Percentiles rank a stretch among this genome's conserved stretches.
Evolutionary conservation across 2,329 filamentous ascomycete genomes (phyloP).

Genomic region (Venturia oleaginea): DNA sequence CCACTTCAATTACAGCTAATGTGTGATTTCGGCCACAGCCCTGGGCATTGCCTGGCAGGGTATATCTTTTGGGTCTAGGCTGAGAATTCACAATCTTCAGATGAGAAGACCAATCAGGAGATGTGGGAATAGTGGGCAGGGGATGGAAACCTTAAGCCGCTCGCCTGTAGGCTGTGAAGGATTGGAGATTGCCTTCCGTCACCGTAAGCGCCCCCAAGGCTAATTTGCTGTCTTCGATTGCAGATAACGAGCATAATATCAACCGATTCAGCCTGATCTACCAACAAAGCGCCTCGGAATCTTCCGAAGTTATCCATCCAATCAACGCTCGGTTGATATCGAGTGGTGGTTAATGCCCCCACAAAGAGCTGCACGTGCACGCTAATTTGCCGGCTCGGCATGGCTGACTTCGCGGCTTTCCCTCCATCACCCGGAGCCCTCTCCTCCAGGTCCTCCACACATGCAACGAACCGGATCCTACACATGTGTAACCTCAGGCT

Average conservation of each 20-base stretch:
- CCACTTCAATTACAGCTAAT: background rate
- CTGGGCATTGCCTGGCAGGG: background rate
- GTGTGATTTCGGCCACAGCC: background rate
- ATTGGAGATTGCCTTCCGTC: background rate
- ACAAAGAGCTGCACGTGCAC: background rate
- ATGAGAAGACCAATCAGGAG: background rate
- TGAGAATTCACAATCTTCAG: background rate
- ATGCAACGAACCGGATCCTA: background rate
- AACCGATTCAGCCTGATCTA: background rate
- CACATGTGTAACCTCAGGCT: background rate
- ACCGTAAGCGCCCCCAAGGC: background rate
- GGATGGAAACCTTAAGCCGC: background rate
- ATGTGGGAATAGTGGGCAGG: background rate
- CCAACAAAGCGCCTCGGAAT: background rate
- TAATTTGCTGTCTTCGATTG: background rate
- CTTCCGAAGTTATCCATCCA: background rate
- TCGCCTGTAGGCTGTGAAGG: background rate
- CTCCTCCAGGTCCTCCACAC: background rate
- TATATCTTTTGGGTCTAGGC: background rate
- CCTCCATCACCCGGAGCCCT: background rate
- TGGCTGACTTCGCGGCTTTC: background rate
- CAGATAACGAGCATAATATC: background rate
- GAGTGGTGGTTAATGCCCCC: no score
- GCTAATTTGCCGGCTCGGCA: background rate
- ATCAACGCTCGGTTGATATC: background rate